These are phyloP conservation scores for Heliosperma pusillum DNA, from an alignment of 148 eudicot genomes.

Conservation along the genomic window DNA sequence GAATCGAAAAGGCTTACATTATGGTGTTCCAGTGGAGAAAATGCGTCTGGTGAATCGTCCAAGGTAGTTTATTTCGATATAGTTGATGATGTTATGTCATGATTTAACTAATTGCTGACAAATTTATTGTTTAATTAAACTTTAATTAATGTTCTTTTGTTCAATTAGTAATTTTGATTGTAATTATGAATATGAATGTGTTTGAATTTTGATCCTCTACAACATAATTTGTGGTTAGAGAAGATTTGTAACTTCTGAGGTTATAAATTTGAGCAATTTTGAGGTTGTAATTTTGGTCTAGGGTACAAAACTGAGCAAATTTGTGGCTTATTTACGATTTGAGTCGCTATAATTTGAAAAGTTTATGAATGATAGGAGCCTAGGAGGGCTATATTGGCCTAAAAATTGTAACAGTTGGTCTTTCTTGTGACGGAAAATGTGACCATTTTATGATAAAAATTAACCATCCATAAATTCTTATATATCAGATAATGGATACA, in stretches of 20 bases:
- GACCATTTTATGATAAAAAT: no score
- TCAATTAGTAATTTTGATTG: neutral
- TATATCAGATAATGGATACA: no score
- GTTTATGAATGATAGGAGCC: neutral
- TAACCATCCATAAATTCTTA: no score
- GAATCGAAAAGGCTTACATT: conserved; percentile 35
- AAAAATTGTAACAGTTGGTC: no score
- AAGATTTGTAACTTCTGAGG: neutral
- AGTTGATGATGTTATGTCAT: neutral
- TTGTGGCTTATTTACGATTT: neutral
- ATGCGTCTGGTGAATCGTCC: conserved; percentile 30
- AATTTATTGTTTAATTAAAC: neutral
- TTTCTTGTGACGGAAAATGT: no score
- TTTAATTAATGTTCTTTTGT: neutral
- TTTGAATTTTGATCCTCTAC: neutral
- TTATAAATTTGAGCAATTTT: neutral
- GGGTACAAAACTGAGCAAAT: neutral
- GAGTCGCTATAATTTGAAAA: neutral
- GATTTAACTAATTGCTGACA: neutral
- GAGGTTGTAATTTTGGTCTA: neutral
- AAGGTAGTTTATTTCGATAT: conserved; percentile 29
- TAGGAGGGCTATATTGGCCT: conserved; percentile 2
- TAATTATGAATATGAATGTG: neutral
- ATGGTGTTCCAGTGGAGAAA: conserved; percentile 36
- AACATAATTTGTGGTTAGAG: neutral